Base-by-base conservation (phyloP, 805 yeast genomes). In the Wickerhamiella qilinensis region DNA sequence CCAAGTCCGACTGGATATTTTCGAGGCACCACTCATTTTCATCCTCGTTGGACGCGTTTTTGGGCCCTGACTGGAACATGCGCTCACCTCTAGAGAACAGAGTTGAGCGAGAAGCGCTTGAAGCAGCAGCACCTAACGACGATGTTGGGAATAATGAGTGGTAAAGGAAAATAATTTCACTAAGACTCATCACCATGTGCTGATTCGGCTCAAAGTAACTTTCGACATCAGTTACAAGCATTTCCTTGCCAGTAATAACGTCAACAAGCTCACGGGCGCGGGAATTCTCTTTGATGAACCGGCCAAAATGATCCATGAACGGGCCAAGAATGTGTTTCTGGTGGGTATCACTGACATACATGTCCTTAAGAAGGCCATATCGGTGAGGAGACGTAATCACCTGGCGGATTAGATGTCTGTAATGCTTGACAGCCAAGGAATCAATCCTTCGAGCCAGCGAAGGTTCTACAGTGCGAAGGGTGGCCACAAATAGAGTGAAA, bases 1-100 rank as follows among this genome's bases (percentile, higher is more conserved):
- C 57, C 15, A 57, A 32, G 30, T 56, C 60, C n/a, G 42, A 40
- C 15, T 49, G 45, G 20, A 57, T 54, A 30, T 52, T 55, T 9
- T 48, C 56, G n/a, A 57, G 38, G 30, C 55, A 52, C 58, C 58
- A 57, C 28, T 52, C 58, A 16, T 46, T 49, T 2, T 42, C 49
- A 5, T 43, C 49, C 11, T 36, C 38, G 4, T 19, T 27, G 32
- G 18, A 24, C 9, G 30, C 32, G 22, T 25, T 7, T 14, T 31
- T 29, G 30, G 18, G 29, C n/a, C 27, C 25, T 16, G 29, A 17
- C 34, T 29, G 14, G 29, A 35, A 4, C 19, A 19, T n/a, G 18
- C 33, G 19, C 30, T 37, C 5, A 42, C 33, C 22, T n/a, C 33
- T 18, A 16, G 31, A 21, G 4, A 33, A 29, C 24, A 17, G 22